phyloP scores from a whole-genome alignment of 2,329 filamentous ascomycete species.

The Dryadomyces sulphureus region DNA sequence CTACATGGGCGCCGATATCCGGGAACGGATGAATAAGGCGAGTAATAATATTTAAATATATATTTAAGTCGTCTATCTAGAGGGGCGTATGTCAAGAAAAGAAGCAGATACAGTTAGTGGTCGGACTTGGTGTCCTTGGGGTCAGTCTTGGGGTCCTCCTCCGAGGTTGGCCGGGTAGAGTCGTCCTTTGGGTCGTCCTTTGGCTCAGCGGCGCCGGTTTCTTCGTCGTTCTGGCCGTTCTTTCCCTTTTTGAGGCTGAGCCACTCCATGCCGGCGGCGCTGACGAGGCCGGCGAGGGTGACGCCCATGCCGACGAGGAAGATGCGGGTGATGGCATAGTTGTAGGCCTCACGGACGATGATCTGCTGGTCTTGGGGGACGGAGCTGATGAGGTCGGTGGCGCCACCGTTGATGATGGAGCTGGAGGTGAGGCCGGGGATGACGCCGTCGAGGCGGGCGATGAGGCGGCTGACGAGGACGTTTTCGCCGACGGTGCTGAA shows the following conservation, averaged over 20 bases:
- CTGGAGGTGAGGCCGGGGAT: constrained; percentile 28
- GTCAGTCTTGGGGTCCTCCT: no score
- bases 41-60: no score
- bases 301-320: constrained; percentile 49
- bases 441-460: constrained; percentile 21
- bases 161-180: no score
- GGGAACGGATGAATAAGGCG: no score
- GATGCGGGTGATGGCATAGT: constrained; percentile 43
- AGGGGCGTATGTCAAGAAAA: no score
- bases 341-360: constrained; percentile 48
- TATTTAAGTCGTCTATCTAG: no score
- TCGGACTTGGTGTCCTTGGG: no score
- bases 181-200: no score
- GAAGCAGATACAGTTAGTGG: no score
- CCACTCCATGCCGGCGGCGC: constrained; percentile 48
- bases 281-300: constrained; percentile 38
- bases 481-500: constrained; percentile 43
- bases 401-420: constrained; percentile 30
- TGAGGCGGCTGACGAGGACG: constrained; percentile 32
- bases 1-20: no score
- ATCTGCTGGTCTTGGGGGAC: constrained; percentile 34
- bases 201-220: background rate
- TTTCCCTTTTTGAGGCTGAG: constrained; percentile 44
- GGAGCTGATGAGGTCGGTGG: constrained; percentile 42
- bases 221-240: background rate